Evolutionary conservation across 148 eudicot genomes (phyloP).

Genomic region (Hydrangea macrophylla): DNA sequence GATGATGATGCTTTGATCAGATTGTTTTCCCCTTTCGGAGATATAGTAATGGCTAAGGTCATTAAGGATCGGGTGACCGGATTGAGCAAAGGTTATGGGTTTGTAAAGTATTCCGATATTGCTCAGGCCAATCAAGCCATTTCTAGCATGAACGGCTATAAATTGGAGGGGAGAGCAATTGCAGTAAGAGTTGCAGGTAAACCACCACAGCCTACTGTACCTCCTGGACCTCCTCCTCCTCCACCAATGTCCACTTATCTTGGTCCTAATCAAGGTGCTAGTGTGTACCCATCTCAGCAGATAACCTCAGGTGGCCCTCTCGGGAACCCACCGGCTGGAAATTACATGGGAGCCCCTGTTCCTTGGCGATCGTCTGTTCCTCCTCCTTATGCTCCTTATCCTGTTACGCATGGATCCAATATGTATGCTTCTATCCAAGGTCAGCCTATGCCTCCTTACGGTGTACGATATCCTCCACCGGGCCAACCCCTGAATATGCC

Average conservation of each 20-base stretch:
- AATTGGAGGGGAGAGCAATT: slow-evolving; percentile 17
- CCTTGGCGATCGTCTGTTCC: slow-evolving; percentile 24
- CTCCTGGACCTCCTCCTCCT: slow-evolving; percentile 20
- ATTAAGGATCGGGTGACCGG: slow-evolving; percentile 21
- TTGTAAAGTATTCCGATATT: slow-evolving; percentile 17
- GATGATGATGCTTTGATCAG: slow-evolving; percentile 20
- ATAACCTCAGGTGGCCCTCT: slow-evolving; percentile 7
- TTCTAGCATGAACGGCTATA: slow-evolving; percentile 18
- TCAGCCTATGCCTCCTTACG: slow-evolving; percentile 17
- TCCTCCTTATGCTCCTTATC: slow-evolving; percentile 16
- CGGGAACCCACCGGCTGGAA: slow-evolving; percentile 17
- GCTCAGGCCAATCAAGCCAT: slow-evolving; percentile 22
- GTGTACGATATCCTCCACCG: slow-evolving; percentile 16
- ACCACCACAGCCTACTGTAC: slow-evolving; percentile 14
- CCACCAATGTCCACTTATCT: neutral
- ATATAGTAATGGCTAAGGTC: slow-evolving; percentile 22
- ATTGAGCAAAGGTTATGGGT: slow-evolving; percentile 19
- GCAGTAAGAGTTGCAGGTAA: slow-evolving; percentile 24
- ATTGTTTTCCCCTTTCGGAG: slow-evolving; percentile 16
- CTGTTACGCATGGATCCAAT: slow-evolving; percentile 19
- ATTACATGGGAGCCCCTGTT: slow-evolving; percentile 15
- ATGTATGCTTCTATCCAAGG: slow-evolving; percentile 9
- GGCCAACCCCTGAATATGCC: slow-evolving; percentile 17
- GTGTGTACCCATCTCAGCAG: slow-evolving; percentile 19
- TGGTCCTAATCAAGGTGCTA: neutral